These are phyloP conservation scores for Ogataea degrootiae DNA, from an alignment of 805 yeast genomes.

Conservation along the genomic window DNA sequence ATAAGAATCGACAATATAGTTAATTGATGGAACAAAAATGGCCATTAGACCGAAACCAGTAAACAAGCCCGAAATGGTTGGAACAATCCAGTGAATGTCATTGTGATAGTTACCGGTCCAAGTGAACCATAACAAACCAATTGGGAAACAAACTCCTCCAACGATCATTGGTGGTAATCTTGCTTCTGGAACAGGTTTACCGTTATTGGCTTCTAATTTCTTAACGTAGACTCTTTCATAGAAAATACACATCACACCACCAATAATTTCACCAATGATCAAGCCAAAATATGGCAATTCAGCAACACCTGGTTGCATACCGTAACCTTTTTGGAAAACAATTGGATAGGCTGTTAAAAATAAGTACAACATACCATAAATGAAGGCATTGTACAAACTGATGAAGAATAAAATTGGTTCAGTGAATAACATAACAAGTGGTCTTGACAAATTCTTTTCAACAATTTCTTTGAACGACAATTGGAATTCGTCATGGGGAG, in stretches of 20 bases:
- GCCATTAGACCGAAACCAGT: slow-evolving; percentile 65
- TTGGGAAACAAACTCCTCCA: slow-evolving; percentile 67
- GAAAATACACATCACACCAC: slow-evolving; percentile 48
- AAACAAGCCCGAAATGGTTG: slow-evolving; percentile 59
- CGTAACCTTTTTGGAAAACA: slow-evolving; percentile 60
- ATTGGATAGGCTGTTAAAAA: slow-evolving; percentile 73
- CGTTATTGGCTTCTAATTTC: slow-evolving; percentile 47
- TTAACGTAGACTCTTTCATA: slow-evolving; percentile 50
- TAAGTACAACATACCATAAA: slow-evolving; percentile 74
- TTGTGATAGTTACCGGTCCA: slow-evolving; percentile 81
- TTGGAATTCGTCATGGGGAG: slow-evolving; percentile 65
- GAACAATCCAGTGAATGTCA: slow-evolving; percentile 76
- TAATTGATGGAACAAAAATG: slow-evolving; percentile 64
- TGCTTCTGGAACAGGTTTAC: slow-evolving; percentile 69
- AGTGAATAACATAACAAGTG: slow-evolving; percentile 56
- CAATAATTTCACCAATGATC: slow-evolving; percentile 61
- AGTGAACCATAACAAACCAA: slow-evolving; percentile 80
- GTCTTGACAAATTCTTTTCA: slow-evolving; percentile 62
- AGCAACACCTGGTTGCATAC: slow-evolving; percentile 57
- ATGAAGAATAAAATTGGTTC: slow-evolving; percentile 73
- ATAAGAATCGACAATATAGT: slow-evolving; percentile 70
- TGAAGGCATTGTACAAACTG: slow-evolving; percentile 68
- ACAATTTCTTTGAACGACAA: slow-evolving; percentile 54
- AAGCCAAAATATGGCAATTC: slow-evolving; percentile 79
- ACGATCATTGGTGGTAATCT: slow-evolving; percentile 72